Conservation (phyloP, 2,329 filamentous ascomycete species). For the Colletotrichum eleusines region DNA sequence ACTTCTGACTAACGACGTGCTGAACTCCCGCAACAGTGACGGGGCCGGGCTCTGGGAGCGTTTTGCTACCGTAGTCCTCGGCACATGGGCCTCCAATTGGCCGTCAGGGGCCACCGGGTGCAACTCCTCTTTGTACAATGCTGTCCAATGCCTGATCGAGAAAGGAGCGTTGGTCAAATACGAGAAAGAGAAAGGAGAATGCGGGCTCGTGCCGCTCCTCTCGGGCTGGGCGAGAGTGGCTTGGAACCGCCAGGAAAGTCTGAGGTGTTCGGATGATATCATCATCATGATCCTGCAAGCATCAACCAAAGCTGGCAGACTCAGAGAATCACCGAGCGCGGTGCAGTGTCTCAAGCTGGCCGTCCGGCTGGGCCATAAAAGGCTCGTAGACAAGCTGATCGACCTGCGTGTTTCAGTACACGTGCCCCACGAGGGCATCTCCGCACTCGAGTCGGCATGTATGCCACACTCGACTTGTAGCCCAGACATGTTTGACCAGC, state of each 20-base stretch:
- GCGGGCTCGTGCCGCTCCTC: constrained; percentile 1
- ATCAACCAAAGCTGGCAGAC: background rate
- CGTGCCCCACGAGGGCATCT: background rate
- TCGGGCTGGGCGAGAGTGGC: background rate
- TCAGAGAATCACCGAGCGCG: constrained; percentile 10
- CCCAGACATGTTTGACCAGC: constrained; percentile 3
- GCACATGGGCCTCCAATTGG: constrained; percentile 13
- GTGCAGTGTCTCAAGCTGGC: constrained; percentile 2
- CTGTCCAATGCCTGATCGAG: constrained; percentile 16
- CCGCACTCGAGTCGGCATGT: constrained; percentile 4
- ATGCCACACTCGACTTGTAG: background rate
- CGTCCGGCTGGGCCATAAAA: background rate
- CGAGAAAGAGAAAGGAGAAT: constrained; percentile 10
- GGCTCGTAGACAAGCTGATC: background rate
- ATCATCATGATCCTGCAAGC: background rate
- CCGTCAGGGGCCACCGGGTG: background rate
- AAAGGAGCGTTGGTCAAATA: constrained; percentile 6
- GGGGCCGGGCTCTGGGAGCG: constrained; percentile 33
- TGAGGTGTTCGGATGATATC: background rate
- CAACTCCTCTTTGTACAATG: background rate
- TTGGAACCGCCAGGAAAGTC: too few species aligned
- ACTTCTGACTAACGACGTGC: constrained; percentile 4
- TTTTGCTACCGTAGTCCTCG: constrained; percentile 9
- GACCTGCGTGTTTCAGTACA: constrained; percentile 10
- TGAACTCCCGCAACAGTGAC: background rate